Conservation (phyloP, 768 basidiomycete species). For the Termitomyces heimii region DNA sequence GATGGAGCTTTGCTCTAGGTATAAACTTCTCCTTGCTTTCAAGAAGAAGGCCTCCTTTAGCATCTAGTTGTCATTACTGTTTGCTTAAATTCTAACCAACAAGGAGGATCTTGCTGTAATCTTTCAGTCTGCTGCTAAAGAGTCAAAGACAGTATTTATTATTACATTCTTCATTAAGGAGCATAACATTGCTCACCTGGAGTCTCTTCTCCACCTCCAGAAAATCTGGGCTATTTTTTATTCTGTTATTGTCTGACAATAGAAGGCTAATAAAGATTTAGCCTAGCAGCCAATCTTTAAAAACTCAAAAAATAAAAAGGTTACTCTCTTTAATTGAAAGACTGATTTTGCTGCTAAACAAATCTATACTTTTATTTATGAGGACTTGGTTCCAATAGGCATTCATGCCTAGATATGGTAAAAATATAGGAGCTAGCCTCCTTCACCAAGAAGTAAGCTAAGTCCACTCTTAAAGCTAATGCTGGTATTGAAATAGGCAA, state of each 20-base stretch:
- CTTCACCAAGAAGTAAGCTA: no score
- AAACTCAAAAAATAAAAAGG: rapidly evolving
- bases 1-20: no score
- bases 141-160: not conserved
- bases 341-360: not conserved
- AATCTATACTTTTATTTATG: not conserved
- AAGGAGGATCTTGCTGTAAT: not conserved
- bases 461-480: no score
- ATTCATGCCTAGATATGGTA: no score
- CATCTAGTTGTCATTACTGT: not conserved
- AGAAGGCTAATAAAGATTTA: not conserved
- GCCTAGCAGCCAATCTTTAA: not conserved
- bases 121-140: not conserved
- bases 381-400: no score
- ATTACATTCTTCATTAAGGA: no score
- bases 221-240: no score
- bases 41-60: not conserved
- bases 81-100: not conserved
- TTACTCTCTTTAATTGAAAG: rapidly evolving
- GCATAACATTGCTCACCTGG: not conserved
- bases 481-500: no score
- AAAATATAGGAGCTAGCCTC: no score
- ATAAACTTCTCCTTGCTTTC: not conserved
- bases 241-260: no score
- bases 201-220: not conserved